A percentile compares a stretch with the other conserved stretches of the same genome.
Evolutionary conservation across 208 protist species (phyloP).

Genomic region (Balamuthia mandrillaris): DNA sequence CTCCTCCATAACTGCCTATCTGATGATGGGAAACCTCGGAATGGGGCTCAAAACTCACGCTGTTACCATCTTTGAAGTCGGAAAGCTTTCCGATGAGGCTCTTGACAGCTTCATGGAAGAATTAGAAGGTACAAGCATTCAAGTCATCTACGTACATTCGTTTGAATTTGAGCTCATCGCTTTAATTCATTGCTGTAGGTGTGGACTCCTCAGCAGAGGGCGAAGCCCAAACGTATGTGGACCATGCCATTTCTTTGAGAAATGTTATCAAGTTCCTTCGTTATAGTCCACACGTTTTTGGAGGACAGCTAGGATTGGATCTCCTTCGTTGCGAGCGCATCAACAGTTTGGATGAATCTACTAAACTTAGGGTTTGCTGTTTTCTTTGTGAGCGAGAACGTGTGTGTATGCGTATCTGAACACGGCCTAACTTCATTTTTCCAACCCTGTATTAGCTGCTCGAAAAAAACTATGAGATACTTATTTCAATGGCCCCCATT

Average conservation of each 20-base stretch:
- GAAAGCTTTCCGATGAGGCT: slow-evolving; percentile 71
- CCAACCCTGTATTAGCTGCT: slow-evolving; percentile 46
- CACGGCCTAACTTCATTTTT: background rate
- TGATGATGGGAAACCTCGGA: slow-evolving; percentile 96
- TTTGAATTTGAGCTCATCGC: too few species aligned
- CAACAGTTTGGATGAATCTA: slow-evolving; percentile 62
- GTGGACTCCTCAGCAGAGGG: slow-evolving; percentile 37
- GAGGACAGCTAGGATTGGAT: slow-evolving; percentile 48
- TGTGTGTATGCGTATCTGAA: background rate
- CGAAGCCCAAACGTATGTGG: slow-evolving; percentile 51
- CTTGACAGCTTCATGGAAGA: slow-evolving; percentile 71
- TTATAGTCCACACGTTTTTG: slow-evolving; percentile 1
- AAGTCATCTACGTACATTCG: too few species aligned
- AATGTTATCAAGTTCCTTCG: slow-evolving; percentile 49
- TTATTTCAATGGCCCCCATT: slow-evolving; percentile 74
- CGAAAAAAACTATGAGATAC: slow-evolving; percentile 63
- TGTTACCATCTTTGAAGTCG: slow-evolving; percentile 79
- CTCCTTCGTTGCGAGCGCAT: slow-evolving; percentile 62
- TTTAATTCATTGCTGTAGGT: background rate
- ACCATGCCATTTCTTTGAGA: slow-evolving; percentile 49
- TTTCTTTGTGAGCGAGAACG: background rate
- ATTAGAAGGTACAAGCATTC: too few species aligned
- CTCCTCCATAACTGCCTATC: slow-evolving; percentile 88
- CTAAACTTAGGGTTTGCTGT: slow-evolving; percentile 35
- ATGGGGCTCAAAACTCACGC: slow-evolving; percentile 74